These are phyloP conservation scores for Wickerhamomyces strasburgensis DNA, from an alignment of 805 yeast genomes.

Conservation along the genomic window DNA sequence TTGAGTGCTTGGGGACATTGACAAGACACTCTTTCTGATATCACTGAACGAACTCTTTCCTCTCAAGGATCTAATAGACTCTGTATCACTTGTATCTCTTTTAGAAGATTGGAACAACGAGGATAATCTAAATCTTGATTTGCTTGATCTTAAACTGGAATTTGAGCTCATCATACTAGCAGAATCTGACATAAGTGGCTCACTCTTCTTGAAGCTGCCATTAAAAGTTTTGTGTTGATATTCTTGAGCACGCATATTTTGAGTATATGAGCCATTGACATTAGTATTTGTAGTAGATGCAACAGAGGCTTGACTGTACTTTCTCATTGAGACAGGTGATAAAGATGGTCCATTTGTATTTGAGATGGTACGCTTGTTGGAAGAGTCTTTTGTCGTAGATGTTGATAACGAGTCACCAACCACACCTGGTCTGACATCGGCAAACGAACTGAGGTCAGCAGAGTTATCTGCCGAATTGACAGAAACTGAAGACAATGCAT, in stretches of 20 bases:
- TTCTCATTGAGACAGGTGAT: constrained; percentile 7
- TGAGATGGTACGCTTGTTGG: constrained; percentile 8
- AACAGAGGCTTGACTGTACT: constrained; percentile 9
- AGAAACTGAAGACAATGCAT: constrained; percentile 22
- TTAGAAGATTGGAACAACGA: constrained; percentile 21
- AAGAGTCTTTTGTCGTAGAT: not conserved
- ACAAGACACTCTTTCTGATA: constrained; percentile 27
- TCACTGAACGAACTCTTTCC: constrained; percentile 23
- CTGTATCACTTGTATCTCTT: constrained; percentile 16
- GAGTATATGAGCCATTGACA: constrained; percentile 10
- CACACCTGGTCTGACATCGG: constrained; percentile 19
- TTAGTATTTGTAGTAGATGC: constrained; percentile 8
- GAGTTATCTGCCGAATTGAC: constrained; percentile 18
- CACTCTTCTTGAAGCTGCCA: not conserved
- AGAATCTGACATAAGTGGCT: constrained; percentile 11
- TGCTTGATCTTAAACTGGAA: constrained; percentile 20
- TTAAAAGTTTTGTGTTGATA: constrained; percentile 11
- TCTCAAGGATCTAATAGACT: constrained; percentile 23
- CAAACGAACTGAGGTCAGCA: constrained; percentile 20
- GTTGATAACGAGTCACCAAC: constrained; percentile 15
- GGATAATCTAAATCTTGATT: constrained; percentile 24
- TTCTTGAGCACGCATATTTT: constrained; percentile 11
- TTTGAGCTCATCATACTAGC: constrained; percentile 15
- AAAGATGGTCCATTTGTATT: constrained; percentile 7
- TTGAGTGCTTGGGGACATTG: constrained; percentile 20